A percentile compares a stretch with the other conserved stretches of the same genome.
Conservation (phyloP, 169 alveolate species). For the Plasmodium ovale region DNA sequence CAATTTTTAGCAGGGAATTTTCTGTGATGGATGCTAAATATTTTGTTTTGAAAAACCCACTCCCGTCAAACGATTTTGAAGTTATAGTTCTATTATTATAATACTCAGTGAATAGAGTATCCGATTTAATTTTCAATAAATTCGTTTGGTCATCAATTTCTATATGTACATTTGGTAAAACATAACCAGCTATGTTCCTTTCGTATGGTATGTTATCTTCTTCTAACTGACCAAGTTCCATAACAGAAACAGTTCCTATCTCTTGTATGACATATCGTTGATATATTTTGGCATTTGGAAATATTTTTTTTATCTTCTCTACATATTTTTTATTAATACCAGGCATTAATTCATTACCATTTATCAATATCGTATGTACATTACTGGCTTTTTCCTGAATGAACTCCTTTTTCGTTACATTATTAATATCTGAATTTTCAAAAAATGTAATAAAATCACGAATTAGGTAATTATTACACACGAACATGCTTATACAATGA, state of each 20-base stretch:
- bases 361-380: slow-evolving; percentile 14
- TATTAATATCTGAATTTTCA: slow-evolving; percentile 54
- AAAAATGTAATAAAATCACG: slow-evolving; percentile 59
- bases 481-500: slow-evolving; percentile 2
- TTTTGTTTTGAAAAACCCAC: slow-evolving; percentile 74
- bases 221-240: slow-evolving; percentile 19
- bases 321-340: slow-evolving; percentile 53
- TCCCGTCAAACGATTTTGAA: slow-evolving; percentile 17
- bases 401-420: slow-evolving; percentile 47
- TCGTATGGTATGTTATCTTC: slow-evolving; percentile 49
- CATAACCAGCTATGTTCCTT: slow-evolving; percentile 70
- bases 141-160: slow-evolving; percentile 50
- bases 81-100: slow-evolving; percentile 48
- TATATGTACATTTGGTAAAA: slow-evolving; percentile 48
- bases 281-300: slow-evolving; percentile 64
- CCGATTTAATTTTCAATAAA: slow-evolving; percentile 54
- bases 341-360: slow-evolving; percentile 75
- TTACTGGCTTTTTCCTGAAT: slow-evolving; percentile 41
- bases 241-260: slow-evolving; percentile 52
- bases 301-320: slow-evolving; percentile 41
- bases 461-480: slow-evolving; percentile 67
- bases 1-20: slow-evolving; percentile 33
- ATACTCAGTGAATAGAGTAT: slow-evolving; percentile 58
- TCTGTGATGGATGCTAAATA: slow-evolving; percentile 44
- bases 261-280: slow-evolving; percentile 69